Evolutionary conservation across 305 asterid species (phyloP).

Genomic region (Solanum hybrid): DNA sequence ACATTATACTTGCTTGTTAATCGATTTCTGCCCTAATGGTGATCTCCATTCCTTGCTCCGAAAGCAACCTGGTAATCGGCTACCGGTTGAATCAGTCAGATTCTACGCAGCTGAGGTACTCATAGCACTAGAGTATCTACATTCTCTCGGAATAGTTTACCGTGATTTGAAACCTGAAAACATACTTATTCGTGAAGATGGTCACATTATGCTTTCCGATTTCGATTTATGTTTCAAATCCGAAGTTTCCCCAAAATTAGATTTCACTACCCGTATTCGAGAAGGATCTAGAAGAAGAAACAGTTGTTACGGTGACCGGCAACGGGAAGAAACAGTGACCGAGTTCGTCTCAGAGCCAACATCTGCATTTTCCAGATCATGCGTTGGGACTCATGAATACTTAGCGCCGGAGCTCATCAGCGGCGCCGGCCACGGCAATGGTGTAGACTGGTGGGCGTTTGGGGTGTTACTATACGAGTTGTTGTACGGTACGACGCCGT

Average conservation of each 20-base stretch:
- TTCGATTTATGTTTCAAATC: constrained; percentile 70
- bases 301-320: constrained; percentile 12
- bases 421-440: constrained; percentile 88
- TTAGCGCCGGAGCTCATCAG: constrained; percentile 67
- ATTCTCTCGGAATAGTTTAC: constrained; percentile 66
- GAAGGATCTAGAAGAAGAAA: background rate
- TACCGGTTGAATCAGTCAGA: constrained; percentile 43
- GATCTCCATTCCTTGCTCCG: constrained; percentile 75
- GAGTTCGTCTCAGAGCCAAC: constrained; percentile 84
- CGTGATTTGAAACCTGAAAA: constrained; percentile 86
- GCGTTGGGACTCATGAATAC: constrained; percentile 94
- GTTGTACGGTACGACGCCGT: constrained; percentile 71
- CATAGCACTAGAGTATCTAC: constrained; percentile 64
- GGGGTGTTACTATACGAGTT: constrained; percentile 75
- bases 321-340: constrained; percentile 36
- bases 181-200: constrained; percentile 67
- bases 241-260: constrained; percentile 41
- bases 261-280: constrained; percentile 14
- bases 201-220: constrained; percentile 80
- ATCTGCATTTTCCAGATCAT: constrained; percentile 71
- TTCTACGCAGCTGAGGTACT: constrained; percentile 71
- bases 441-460: constrained; percentile 98
- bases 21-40: constrained; percentile 78
- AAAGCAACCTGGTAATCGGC: constrained; percentile 42
- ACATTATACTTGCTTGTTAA: constrained; percentile 73